phyloP scores from a whole-genome alignment of 75 land plant genomes.

The Pinus taeda region DNA sequence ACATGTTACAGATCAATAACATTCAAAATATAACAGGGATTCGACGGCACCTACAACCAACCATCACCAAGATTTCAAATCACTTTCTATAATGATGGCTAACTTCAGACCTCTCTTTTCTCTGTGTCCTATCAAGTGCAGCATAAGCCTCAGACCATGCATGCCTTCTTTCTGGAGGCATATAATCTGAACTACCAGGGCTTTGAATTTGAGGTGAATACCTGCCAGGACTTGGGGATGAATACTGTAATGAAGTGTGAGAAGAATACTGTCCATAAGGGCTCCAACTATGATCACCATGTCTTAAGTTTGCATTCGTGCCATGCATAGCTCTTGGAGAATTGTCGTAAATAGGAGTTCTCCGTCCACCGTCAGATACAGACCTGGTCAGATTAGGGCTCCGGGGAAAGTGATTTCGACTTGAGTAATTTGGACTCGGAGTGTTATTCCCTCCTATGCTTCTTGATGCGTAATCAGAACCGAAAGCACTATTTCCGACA shows the following conservation, averaged over 20 bases:
- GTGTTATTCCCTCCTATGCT: constrained; percentile 22
- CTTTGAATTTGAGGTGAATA: constrained; percentile 17
- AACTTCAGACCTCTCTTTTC: constrained; percentile 15
- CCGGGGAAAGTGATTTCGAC: background rate
- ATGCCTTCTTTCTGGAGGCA: constrained; percentile 8
- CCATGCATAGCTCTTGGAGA: constrained; percentile 2
- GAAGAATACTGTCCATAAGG: constrained; percentile 16
- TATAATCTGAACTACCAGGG: background rate
- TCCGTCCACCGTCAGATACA: constrained; percentile 31
- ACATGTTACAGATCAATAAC: no score
- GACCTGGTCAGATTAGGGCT: constrained; percentile 35
- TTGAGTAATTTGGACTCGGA: constrained; percentile 16
- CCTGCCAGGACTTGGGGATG: constrained; percentile 7
- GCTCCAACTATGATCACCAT: constrained; percentile 11
- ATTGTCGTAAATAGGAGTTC: constrained; percentile 20
- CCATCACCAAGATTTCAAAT: background rate
- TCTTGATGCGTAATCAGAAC: background rate
- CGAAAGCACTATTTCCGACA: constrained; percentile 3
- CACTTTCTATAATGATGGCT: constrained; percentile 12
- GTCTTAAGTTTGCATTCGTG: background rate
- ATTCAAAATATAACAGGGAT: no score
- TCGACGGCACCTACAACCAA: background rate
- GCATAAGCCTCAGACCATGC: background rate
- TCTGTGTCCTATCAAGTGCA: constrained; percentile 4
- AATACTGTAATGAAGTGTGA: constrained; percentile 4